Percentiles rank a stretch among this genome's conserved stretches.
These are phyloP conservation scores for Leptosphaerulina australis DNA, from an alignment of 2,329 filamentous ascomycete species.

Conservation along the genomic window DNA sequence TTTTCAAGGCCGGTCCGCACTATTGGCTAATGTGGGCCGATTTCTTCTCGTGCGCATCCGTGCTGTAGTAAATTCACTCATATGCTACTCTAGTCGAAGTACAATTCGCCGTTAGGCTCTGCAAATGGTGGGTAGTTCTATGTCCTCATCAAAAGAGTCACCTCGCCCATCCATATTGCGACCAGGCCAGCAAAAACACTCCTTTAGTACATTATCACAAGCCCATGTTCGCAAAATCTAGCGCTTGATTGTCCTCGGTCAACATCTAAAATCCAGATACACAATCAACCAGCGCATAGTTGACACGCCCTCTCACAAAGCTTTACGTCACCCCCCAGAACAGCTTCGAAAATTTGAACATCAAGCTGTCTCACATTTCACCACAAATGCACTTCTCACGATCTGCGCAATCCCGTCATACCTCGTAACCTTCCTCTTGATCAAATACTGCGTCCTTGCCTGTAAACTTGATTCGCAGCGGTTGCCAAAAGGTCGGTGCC, in stretches of 20 bases:
- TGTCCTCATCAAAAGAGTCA: constrained; percentile 46
- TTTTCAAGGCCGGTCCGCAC: neutral
- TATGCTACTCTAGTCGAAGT: constrained; percentile 26
- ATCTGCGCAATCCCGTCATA: constrained; percentile 60
- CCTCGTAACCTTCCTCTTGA: constrained; percentile 57
- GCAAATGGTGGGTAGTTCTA: constrained; percentile 47
- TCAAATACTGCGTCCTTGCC: constrained; percentile 58
- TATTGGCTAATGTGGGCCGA: too few species aligned
- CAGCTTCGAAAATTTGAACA: constrained; percentile 58
- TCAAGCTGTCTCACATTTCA: constrained; percentile 58
- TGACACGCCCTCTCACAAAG: constrained; percentile 56
- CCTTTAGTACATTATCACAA: constrained; percentile 25
- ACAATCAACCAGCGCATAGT: constrained; percentile 60
- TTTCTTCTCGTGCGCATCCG: too few species aligned
- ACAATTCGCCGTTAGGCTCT: constrained; percentile 36
- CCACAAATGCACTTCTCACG: constrained; percentile 60
- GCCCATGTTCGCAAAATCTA: too few species aligned
- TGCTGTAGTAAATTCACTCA: too few species aligned
- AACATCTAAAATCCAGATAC: constrained; percentile 60
- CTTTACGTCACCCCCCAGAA: constrained; percentile 60
- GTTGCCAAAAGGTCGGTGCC: constrained; percentile 57
- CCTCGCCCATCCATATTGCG: constrained; percentile 59
- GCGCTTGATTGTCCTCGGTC: constrained; percentile 60
- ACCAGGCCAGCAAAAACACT: constrained; percentile 58
- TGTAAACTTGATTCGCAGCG: constrained; percentile 60